A percentile compares a stretch with the other conserved stretches of the same genome.
Evolutionary conservation across 352 stramenopile genomes (phyloP).

Genomic region (Phytophthora constricta): DNA sequence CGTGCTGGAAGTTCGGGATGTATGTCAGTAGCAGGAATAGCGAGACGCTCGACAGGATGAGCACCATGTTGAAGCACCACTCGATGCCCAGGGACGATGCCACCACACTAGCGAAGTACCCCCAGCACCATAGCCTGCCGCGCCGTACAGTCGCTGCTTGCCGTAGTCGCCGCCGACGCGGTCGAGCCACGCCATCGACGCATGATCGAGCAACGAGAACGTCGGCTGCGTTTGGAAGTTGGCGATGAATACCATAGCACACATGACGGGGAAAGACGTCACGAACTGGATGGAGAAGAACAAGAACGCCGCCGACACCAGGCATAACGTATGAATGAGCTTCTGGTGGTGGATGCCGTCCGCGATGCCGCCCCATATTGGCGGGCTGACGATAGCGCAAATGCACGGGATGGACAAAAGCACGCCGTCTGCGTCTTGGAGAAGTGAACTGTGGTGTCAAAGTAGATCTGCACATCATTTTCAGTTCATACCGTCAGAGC

Average conservation of each 20-base stretch:
- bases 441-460: constrained; percentile 60
- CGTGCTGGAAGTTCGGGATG: constrained; percentile 46
- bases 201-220: constrained; percentile 50
- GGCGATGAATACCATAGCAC: constrained; percentile 49
- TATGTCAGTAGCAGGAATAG: constrained; percentile 45
- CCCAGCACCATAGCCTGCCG: constrained; percentile 48
- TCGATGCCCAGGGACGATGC: constrained; percentile 45
- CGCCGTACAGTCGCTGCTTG: constrained; percentile 58
- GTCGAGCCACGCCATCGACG: constrained; percentile 45
- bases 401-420: constrained; percentile 52
- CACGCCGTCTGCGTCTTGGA: constrained; percentile 58
- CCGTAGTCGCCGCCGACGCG: constrained; percentile 52
- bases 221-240: constrained; percentile 58
- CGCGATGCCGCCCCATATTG: constrained; percentile 49
- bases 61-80: constrained; percentile 58
- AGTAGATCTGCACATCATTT: constrained; percentile 53
- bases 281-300: constrained; percentile 58
- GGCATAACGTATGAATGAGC: constrained; percentile 46
- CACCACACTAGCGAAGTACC: constrained; percentile 54
- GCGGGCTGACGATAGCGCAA: constrained; percentile 47
- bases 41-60: constrained; percentile 45
- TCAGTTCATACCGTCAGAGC: background rate
- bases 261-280: constrained; percentile 51
- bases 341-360: constrained; percentile 54
- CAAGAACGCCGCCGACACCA: constrained; percentile 49